phyloP scores from a whole-genome alignment of 768 basidiomycete species.

The Butyriboletus loyo region DNA sequence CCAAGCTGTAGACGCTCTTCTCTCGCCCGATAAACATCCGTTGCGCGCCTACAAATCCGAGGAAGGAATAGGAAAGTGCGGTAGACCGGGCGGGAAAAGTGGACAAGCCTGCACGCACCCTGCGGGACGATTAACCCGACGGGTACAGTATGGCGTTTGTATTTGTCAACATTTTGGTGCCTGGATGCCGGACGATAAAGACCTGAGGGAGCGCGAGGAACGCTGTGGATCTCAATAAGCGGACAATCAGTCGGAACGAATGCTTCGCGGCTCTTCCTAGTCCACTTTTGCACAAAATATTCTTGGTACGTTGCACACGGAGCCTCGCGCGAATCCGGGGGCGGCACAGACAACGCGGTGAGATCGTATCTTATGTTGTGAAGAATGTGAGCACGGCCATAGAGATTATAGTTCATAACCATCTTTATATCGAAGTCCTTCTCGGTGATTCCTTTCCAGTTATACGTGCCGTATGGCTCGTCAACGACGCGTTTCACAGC shows the following conservation, averaged over 20 bases:
- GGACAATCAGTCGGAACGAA: conserved; percentile 55
- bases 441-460: conserved; percentile 56
- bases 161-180: conserved; percentile 27
- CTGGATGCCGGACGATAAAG: conserved; percentile 35
- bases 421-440: conserved; percentile 48
- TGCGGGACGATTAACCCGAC: conserved; percentile 38
- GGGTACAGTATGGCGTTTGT: conserved; percentile 20
- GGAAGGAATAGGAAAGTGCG: conserved; percentile 60
- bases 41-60: conserved; percentile 61
- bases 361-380: conserved; percentile 61
- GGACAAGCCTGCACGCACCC: conserved; percentile 52
- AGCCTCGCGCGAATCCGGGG: conserved; percentile 47
- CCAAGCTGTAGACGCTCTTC: conserved; percentile 50
- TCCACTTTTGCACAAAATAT: conserved; percentile 56
- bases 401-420: conserved; percentile 52
- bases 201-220: conserved; percentile 42
- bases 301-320: conserved; percentile 52
- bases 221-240: conserved; percentile 51
- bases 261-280: conserved; percentile 42
- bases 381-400: conserved; percentile 55
- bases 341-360: conserved; percentile 59
- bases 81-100: conserved; percentile 49
- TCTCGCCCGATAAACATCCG: conserved; percentile 59
- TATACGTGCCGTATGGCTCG: conserved; percentile 46
- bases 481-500: conserved; percentile 50